Evolutionary conservation across 2,329 filamentous ascomycete genomes (phyloP), one percentile per base, ranked within the genome.

Genomic region (Sphaerostilbella broomeana): DNA sequence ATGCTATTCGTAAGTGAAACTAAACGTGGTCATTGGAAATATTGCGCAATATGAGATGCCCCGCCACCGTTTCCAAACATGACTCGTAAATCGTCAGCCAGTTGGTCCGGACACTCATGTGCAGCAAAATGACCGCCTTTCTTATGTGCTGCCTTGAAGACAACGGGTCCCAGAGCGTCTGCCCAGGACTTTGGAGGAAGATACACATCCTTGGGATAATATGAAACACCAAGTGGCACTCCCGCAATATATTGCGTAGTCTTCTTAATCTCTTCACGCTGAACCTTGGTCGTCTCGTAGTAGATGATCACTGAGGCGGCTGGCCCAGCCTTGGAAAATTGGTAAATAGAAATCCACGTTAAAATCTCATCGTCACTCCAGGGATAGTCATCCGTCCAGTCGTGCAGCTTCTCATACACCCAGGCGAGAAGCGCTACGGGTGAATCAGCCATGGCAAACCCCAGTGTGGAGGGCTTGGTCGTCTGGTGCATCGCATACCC

Each of bases 321-420:
- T 0, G 84, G 79, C 0, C 85, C 84, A 1, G 82, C 79, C 0
- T 64, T 71, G 7, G 75, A 80, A 33, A 87, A 87, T 54, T 73
- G 77, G 56, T 89, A 89, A 26, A 89, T 72, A 35, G 70, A 76
- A 1, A 88, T 61, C 85, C 84, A 90, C 0, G 79, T 85, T 18
- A 86, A 61, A 7, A 89, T 71, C 61, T 89, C 84, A 39, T 88
- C 82, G 45, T 86, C 79, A 0, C 76, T 81, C 84, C 84, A 89
- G 0, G 73, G 64, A 52, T 87, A 87, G 1, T 50, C 51, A 51
- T 89, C 84, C 0, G 79, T 79, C 85, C 84, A 90, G 50, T 84
- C 79, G 48, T 81, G 76, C 25, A 90, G 62, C 56, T 90, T 90
- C 61, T 90, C 86, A 48, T 84, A 84, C 22, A 90, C 79, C 86